Base-by-base conservation (phyloP, 2,329 filamentous ascomycete species). In the Corinectria fuckeliana region DNA sequence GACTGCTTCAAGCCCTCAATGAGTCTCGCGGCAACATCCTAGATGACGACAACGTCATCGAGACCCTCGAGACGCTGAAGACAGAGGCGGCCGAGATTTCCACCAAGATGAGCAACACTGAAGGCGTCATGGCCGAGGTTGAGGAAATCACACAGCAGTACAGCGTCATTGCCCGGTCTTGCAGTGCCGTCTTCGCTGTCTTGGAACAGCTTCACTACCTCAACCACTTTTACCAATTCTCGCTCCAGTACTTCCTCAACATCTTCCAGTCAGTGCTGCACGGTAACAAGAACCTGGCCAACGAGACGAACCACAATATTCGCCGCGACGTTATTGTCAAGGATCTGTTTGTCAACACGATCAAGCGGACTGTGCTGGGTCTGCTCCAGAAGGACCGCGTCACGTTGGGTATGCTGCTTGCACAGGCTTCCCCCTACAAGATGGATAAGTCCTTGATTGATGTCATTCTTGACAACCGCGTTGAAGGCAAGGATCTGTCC, bases 211-310 rank as follows among this genome's bases (percentile, higher is more conserved):
- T 99, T 58, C 94, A 98, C 77, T 96, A 97, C 74, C 89, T 99
- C 75, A 97, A 99, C 76, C 95, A 98, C 81, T 98, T 98, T 79
- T 99, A 99, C 77, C 96, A 98, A 75, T 99, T 99, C 83, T 99
- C 95, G 34, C 84, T 99, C 60, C 93, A 97, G 76, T 99, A 97
- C 79, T 99, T 99, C 79, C 86, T 97, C 55, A 91, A 97, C 74
- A 99, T 99, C 69, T 99, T 99, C 85, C 91, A 96, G 74, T 88
- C 90, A 5, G 95, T 99, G 7, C 84, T 99, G 36, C 90, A 90
- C 68, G 85, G 87, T 58, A 96, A 96, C 76, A 88, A 89, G 71
- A 88, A 87, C 60, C 82, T 95, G 50, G 84, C 85, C 18, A 83
- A 81, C 59, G 88, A 90, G 75, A 88, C 85, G 28, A 89, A 95